Evolutionary conservation across 2,329 filamentous ascomycete species (phyloP), one percentile per base, ranked within the genome.

Genomic region (Epichloe sylvatica): DNA sequence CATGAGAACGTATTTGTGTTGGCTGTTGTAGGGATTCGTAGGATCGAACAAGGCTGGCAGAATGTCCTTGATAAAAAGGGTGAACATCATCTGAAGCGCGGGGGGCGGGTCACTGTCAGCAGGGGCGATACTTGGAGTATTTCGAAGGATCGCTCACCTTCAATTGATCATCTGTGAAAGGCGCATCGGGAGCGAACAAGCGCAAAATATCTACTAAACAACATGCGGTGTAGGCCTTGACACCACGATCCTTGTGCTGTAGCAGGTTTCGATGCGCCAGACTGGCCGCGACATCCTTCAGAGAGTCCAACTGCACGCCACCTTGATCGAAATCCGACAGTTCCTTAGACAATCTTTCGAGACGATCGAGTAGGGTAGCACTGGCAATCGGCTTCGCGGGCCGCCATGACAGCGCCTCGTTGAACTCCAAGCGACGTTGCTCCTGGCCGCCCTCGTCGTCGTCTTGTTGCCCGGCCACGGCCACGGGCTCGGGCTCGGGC

Each of bases 201-300:
- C 86, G 84, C 63, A 98, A 78, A 57, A 98, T 85, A 64, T 98
- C 92, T 49, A 96, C 89, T 53, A 97, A 74, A 64, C 90, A 97
- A 61, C 86, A 86, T 41, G 89, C 83, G 34, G 86, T 80, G 72
- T 85, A 95, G 25, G 92, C 91, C 66, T 86, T 84, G 55, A 98
- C 89, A 50, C 92, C 92, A 56, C 83, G 85, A 66, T 98, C 92
- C 70, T 94, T 94, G 69, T 98, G 92, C 52, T 80, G 80, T 44
- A 98, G 70, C 23, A 98, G 73, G 60, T 92, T 88, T 53, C 83
- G 81, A 55, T 83, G 81, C 5, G 83, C 87, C 42, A 98, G 76
- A 60, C 95, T 86, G 62, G 89, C 85, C 47, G 91, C 87, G 54
- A 94, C 86, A 46, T 83, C 81, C 53, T 76, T 79, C 55, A 97